phyloP scores from a whole-genome alignment of 2,329 filamentous ascomycete species.

The Fusarium zealandicum region DNA sequence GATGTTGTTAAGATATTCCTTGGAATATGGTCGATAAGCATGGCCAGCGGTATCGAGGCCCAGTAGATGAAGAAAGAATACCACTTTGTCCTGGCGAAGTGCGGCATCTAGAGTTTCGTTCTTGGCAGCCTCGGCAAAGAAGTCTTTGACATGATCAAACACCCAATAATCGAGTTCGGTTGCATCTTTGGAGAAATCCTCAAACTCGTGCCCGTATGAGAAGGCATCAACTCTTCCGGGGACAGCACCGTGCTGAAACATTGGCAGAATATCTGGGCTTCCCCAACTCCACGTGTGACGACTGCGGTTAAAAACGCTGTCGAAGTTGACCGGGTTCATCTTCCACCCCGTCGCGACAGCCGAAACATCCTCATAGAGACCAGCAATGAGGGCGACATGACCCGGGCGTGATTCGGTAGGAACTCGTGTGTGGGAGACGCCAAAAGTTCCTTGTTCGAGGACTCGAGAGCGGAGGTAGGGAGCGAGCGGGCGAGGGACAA shows the following conservation, averaged over 20 bases:
- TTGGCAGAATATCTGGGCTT: constrained; percentile 94
- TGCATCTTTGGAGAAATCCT: constrained; percentile 89
- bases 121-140: constrained; percentile 81
- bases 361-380: constrained; percentile 96
- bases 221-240: constrained; percentile 87
- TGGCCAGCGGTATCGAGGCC: constrained; percentile 93
- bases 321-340: constrained; percentile 96
- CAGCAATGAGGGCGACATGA: constrained; percentile 95
- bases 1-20: constrained; percentile 93
- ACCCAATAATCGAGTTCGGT: constrained; percentile 90
- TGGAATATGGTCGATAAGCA: constrained; percentile 85
- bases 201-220: constrained; percentile 81
- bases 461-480: constrained; percentile 91
- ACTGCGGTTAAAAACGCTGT: constrained; percentile 97
- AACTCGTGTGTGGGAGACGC: constrained; percentile 94
- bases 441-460: constrained; percentile 90
- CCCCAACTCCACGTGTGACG: constrained; percentile 99
- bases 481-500: constrained; percentile 80
- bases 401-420: constrained; percentile 96
- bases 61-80: constrained; percentile 94
- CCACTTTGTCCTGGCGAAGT: constrained; percentile 82
- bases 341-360: constrained; percentile 98
- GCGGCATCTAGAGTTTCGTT: constrained; percentile 77
- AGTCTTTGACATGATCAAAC: constrained; percentile 87
- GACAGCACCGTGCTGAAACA: constrained; percentile 94